Base-by-base conservation (phyloP, 1,284 basidiomycete species). In the Porogramme epimiltina region DNA sequence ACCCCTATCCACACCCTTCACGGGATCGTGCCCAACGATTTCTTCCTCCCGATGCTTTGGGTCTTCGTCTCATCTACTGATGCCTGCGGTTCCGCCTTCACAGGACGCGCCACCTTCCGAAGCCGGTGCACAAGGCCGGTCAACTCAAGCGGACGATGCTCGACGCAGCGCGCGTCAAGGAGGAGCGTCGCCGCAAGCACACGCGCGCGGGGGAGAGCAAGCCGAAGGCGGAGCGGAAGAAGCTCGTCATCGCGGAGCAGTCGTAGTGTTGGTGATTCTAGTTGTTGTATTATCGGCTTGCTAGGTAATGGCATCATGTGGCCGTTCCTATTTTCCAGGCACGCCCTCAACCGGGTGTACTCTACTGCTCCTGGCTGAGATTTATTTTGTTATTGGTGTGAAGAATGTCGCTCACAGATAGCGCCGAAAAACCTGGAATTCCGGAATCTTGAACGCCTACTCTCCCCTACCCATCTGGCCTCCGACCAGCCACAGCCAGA, bases 91-190 rank as follows among this genome's bases (percentile, higher is more conserved):
- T n/a, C n/a, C 18, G 20, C 38, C 36, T n/a, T n/a, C 44, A 15
- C 59, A 93, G 91, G 64, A 85, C 83, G 56, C 84, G 95, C 22
- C 92, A 95, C 70, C 73, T 98, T 38, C 97, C 97, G 19, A 92
- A 91, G 67, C 82, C 92, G 24, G 91, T 99, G 42, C 85, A 96
- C 73, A 89, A 92, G 64, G 91, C 95, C 0, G 76, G 83, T 49
- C 86, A 89, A 68, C 86, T 98, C 73, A 95, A 98, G 73, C 81
- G 85, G 54, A 94, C 93, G 39, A 98, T 99, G 95, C 72, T 96
- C 66, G 94, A 96, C 44, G 88, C 94, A 6, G 78, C 81, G 48
- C 84, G 89, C 55, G 89, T 90, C 78, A 98, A 98, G 76, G 95
- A 99, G 67, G 96, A 98, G 70, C 84, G 94, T 62, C 79, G 95